Evolutionary conservation across 2,329 filamentous ascomycete genomes (phyloP).

Genomic region (Penicillium sp.): DNA sequence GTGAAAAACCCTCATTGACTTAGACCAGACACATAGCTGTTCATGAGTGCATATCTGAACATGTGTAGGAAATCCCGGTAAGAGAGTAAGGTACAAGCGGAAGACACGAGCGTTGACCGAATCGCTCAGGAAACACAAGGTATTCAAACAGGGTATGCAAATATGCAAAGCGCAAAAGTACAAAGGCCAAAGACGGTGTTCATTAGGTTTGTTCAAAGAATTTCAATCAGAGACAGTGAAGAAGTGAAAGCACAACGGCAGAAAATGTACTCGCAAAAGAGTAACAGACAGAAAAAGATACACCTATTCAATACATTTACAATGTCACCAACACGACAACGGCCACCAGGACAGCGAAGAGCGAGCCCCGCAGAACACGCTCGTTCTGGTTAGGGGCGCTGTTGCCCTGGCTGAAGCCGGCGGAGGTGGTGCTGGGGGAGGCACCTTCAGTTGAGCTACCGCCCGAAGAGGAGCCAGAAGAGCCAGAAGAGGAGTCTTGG

Average conservation of each 20-base stretch:
- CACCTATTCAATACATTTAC: conserved; percentile 27
- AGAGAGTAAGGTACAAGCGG: conserved; percentile 2
- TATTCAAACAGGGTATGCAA: too few relatives aligned
- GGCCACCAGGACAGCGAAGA: conserved; percentile 46
- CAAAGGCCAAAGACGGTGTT: conserved; percentile 7
- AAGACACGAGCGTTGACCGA: neutral
- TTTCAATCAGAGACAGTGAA: conserved; percentile 10
- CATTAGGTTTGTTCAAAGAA: conserved; percentile 18
- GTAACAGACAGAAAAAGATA: conserved; percentile 5
- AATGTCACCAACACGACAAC: conserved; percentile 44
- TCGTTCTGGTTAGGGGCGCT: conserved; percentile 36
- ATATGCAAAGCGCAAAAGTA: conserved; percentile 1
- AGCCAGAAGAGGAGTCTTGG: conserved; percentile 24
- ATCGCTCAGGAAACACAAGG: neutral
- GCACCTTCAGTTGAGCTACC: conserved; percentile 3
- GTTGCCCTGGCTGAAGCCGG: conserved; percentile 34
- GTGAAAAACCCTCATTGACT: neutral
- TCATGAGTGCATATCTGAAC: conserved; percentile 1
- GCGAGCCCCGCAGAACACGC: conserved; percentile 40
- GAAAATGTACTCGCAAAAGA: conserved; percentile 23
- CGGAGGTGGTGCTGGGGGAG: conserved; percentile 15
- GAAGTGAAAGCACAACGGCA: conserved; percentile 9
- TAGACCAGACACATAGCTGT: neutral
- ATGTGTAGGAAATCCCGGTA: conserved; percentile 5
- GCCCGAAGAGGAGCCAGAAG: too few relatives aligned